phyloP scores from a whole-genome alignment of 768 basidiomycete species.

The Tricholoma saponaceum region DNA sequence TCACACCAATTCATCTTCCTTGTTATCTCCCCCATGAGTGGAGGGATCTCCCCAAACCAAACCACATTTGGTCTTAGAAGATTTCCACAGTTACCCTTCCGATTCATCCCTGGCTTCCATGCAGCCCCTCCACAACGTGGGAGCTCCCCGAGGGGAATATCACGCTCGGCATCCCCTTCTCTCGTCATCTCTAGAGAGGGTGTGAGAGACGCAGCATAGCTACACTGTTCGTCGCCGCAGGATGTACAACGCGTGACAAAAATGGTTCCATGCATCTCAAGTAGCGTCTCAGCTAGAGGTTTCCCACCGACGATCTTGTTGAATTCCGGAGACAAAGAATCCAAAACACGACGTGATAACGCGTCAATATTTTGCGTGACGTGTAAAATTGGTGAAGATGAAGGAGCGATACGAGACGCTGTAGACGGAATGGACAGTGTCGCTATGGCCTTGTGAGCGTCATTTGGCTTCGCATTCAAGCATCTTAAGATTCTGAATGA shows the following conservation, averaged over 20 bases:
- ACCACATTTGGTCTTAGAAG: slow-evolving; percentile 39
- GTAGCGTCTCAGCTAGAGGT: slow-evolving; percentile 12
- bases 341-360: slow-evolving; percentile 29
- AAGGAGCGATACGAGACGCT: slow-evolving; percentile 27
- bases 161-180: slow-evolving; percentile 11
- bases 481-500: slow-evolving; percentile 18
- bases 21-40: slow-evolving; percentile 30
- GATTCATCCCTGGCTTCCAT: slow-evolving; percentile 20
- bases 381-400: slow-evolving; percentile 24
- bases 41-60: slow-evolving; percentile 41
- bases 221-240: slow-evolving; percentile 22
- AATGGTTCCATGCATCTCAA: slow-evolving; percentile 51
- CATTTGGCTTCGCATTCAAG: slow-evolving; percentile 37
- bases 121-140: slow-evolving; percentile 23
- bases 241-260: slow-evolving; percentile 40
- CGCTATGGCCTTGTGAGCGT: slow-evolving; percentile 40
- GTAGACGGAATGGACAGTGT: slow-evolving; percentile 28
- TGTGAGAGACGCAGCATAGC: slow-evolving; percentile 26
- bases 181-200: slow-evolving; percentile 28
- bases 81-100: slow-evolving; percentile 28
- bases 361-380: slow-evolving; percentile 49
- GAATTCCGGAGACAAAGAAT: slow-evolving; percentile 11
- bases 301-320: background rate
- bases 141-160: slow-evolving; percentile 23
- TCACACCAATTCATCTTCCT: slow-evolving; percentile 29